Base-by-base conservation (phyloP, 2,329 filamentous ascomycete species). In the Neocatenulostroma microsporum region DNA sequence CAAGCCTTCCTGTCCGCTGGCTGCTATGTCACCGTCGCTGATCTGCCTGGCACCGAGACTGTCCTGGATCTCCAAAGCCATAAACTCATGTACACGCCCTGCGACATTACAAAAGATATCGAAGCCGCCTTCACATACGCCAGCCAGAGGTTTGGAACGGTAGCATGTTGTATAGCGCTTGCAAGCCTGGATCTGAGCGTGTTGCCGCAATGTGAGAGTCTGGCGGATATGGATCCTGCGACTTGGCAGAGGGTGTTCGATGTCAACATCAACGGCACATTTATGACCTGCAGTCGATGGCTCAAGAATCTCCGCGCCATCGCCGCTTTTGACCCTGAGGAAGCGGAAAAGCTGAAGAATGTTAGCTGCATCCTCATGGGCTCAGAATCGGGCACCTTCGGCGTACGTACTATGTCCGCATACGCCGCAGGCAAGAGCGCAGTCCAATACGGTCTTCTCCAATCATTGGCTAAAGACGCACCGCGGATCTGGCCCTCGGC, bases 381-480 rank as follows among this genome's bases (percentile, higher is more conserved):
- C 9, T 63, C 59, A 35, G 66, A 69, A 47, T 62, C 62, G 31
- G 66, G 66, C 2, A 51, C 56, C 31, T 68, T 68, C 45, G 67
- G 65, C 5, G 63, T 66, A 26, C 42, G 61, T n/a, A 52, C 45
- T 1, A 63, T 63, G 46, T 57, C 63, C 4, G 66, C 68, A 17
- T 70, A 70, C 39, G 62, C 64, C 6, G 51, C 64, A 23, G 60
- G 54, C 5, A 70, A 72, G 43, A 61, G 61, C 30, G 67, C 66
- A 2, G 64, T 69, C 11, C 66, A 70, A 44, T 53, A 50, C 21
- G 66, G 67, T 3, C 43, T 70, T 19, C 47, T 70, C 34, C 54
- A 57, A 39, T 63, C 58, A 30, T 46, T 71, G 36, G 59, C 60
- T 31, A 57, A 54, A 7, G 67, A 69, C 42, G 61, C 59, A 4